Evolutionary conservation across 1,139 yeast species (phyloP), one percentile per base, ranked within the genome.

Genomic region (Geotrichum klebahnii): DNA sequence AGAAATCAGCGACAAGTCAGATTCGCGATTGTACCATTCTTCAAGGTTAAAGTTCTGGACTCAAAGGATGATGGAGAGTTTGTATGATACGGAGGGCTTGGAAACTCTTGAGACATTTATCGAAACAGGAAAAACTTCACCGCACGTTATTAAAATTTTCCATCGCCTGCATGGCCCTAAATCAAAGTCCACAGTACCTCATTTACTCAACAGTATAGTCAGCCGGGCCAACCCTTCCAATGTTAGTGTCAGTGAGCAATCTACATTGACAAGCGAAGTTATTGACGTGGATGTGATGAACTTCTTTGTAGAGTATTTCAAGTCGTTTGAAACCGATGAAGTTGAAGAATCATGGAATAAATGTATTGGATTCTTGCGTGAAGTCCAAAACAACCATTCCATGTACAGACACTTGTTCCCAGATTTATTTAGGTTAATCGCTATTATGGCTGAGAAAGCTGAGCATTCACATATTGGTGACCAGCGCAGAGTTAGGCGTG

Each of bases 101-200:
- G 95, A 88, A 60, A 81, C 84, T 0, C 67, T 89, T 52, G 94
- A 84, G 60, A 74, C 80, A 4, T 67, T 88, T 54, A 74, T 86
- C 20, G 70, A 69, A 24, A 64, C 70, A 42, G 56, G 56, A 16
- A 48, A 38, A 16, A 39, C 55, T 8, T 51, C 50, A 60, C 38
- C 59, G 6, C 52, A 63, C 22, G 66, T 75, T 4, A 73, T 76
- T 57, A 84, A 83, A 57, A 61, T 87, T 3, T 67, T 85, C 24
- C 89, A 85, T 64, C 82, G 86, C 8, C 70, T 92, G 44, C 97
- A 90, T 67, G 94, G 95, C 0, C 85, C 96, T 2, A 78, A 87
- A 55, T 84, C 95, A 0, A 87, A 82, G 53, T 61, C 80, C 3
- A 85, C 95, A 0, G 70, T 89, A 19, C 94, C 95, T 0, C 75